Evolutionary conservation across 495 filamentous ascomycete species (phyloP).

Genomic region (Lepraria neglecta): DNA sequence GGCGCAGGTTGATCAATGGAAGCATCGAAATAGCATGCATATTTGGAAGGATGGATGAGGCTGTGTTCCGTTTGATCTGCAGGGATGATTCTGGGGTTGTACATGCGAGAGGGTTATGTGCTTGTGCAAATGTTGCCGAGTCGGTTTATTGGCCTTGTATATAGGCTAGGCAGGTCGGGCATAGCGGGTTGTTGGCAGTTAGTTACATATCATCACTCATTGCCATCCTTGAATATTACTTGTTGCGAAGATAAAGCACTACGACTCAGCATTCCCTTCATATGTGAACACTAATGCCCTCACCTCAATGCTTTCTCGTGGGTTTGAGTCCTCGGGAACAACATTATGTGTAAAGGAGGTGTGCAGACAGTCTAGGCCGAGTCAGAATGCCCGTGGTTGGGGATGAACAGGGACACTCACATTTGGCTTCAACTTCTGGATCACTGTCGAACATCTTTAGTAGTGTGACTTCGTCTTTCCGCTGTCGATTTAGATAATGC

Average conservation of each 20-base stretch:
- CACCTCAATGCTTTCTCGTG: conserved; percentile 20
- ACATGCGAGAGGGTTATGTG: background rate
- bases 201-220: too few relatives aligned
- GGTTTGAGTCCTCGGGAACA: background rate
- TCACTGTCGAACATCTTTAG: conserved; percentile 28
- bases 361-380: conserved; percentile 8
- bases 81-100: too few relatives aligned
- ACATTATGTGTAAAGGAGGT: conserved; percentile 5
- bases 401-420: background rate
- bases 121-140: background rate
- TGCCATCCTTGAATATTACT: background rate
- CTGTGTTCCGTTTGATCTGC: too few relatives aligned
- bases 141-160: too few relatives aligned
- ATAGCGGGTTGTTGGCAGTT: too few relatives aligned
- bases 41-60: too few relatives aligned
- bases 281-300: conserved; percentile 19
- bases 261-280: background rate
- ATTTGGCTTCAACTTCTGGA: background rate
- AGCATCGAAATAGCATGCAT: background rate
- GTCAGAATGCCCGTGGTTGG: background rate
- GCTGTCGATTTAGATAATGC: conserved; percentile 34
- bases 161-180: too few relatives aligned
- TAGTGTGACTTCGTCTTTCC: conserved; percentile 29
- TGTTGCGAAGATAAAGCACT: background rate
- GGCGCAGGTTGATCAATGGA: background rate